Percentiles rank a stretch among this genome's conserved stretches.
phyloP scores from a whole-genome alignment of 306 rosid species.

The Malus sylvestris region DNA sequence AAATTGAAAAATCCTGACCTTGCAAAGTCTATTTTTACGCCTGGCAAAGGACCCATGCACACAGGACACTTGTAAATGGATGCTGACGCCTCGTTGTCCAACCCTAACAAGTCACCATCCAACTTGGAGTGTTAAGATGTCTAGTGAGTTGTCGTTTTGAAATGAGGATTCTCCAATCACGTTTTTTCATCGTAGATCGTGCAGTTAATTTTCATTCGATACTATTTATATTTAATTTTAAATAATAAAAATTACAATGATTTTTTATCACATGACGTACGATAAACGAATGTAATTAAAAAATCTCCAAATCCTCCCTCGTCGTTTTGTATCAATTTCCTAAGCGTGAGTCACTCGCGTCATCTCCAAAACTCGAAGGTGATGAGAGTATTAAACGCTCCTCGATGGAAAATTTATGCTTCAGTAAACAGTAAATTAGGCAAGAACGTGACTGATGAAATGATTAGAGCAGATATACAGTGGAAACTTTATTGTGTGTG shows the following conservation, averaged over 20 bases:
- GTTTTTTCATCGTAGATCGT: accelerated
- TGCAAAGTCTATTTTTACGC: not conserved
- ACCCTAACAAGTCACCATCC: not conserved
- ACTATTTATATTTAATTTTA: too few relatives aligned
- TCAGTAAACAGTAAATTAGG: not conserved
- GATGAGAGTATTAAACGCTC: not conserved
- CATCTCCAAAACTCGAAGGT: not conserved
- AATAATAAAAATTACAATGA: too few relatives aligned
- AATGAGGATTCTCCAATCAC: too few relatives aligned
- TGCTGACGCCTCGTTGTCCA: slow-evolving; percentile 5
- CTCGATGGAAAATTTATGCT: not conserved
- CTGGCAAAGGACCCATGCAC: not conserved
- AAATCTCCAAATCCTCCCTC: too few relatives aligned
- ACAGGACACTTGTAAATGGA: slow-evolving; percentile 1
- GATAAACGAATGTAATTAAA: accelerated
- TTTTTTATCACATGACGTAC: accelerated
- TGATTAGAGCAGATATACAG: not conserved
- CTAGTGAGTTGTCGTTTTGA: slow-evolving; percentile 13
- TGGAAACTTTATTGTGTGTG: not conserved
- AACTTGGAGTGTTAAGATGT: not conserved
- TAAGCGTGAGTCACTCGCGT: slow-evolving; percentile 9
- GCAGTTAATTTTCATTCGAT: accelerated
- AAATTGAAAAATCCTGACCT: not conserved
- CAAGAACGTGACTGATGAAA: not conserved
- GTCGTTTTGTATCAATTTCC: slow-evolving; percentile 11